A percentile compares a stretch with the other conserved stretches of the same genome.
Conservation (phyloP, 352 stramenopile genomes). For the Phytophthora palmivora region DNA sequence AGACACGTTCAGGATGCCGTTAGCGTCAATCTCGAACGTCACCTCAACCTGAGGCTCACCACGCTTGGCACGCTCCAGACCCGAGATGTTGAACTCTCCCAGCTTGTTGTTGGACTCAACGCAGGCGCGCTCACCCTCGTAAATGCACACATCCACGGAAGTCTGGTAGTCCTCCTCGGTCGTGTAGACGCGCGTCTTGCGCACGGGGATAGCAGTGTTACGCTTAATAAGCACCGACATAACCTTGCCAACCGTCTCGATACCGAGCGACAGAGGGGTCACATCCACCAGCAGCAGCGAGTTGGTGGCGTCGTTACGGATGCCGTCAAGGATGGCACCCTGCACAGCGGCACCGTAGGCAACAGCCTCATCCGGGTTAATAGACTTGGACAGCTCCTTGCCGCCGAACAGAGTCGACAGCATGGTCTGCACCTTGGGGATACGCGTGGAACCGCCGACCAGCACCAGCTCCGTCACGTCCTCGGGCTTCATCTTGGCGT, state of each 20-base stretch:
- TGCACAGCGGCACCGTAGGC: constrained; percentile 79
- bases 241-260: constrained; percentile 90
- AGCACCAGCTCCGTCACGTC: constrained; percentile 69
- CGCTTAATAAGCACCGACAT: constrained; percentile 91
- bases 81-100: constrained; percentile 92
- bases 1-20: constrained; percentile 93
- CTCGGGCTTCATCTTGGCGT: constrained; percentile 74
- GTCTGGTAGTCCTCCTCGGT: constrained; percentile 87
- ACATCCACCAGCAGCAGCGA: constrained; percentile 91
- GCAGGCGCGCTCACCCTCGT: constrained; percentile 88
- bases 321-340: constrained; percentile 68
- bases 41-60: constrained; percentile 92
- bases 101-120: constrained; percentile 94
- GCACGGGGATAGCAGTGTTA: constrained; percentile 89
- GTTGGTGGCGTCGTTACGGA: constrained; percentile 84
- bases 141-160: constrained; percentile 87
- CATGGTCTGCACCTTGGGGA: constrained; percentile 72
- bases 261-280: constrained; percentile 88
- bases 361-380: constrained; percentile 86
- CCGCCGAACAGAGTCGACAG: constrained; percentile 60
- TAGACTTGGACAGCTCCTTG: constrained; percentile 74
- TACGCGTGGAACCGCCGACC: constrained; percentile 65
- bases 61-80: constrained; percentile 86
- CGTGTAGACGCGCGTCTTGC: constrained; percentile 81
- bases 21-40: constrained; percentile 93